Conservation (phyloP, 2,329 filamentous ascomycete genomes). For the Aspergillus brunneoviolaceus region DNA sequence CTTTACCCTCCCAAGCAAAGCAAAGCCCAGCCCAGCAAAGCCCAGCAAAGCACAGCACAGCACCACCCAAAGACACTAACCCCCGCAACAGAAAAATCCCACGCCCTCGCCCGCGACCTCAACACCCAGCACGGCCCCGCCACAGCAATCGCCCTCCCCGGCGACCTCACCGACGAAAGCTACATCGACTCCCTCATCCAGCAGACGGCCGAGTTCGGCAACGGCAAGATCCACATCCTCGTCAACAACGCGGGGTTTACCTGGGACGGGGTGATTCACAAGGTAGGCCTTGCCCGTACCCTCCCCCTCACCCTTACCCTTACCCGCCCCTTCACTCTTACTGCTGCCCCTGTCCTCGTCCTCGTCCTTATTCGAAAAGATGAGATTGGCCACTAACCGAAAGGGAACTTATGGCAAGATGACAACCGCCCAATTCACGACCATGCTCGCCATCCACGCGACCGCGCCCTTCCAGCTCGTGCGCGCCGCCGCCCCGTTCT, state of each 20-base stretch:
- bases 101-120: constrained; percentile 68
- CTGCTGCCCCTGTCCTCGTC: too few species aligned
- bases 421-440: constrained; percentile 88
- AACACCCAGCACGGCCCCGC: constrained; percentile 58
- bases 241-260: constrained; percentile 92
- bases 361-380: too few species aligned
- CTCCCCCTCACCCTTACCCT: too few species aligned
- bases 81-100: constrained; percentile 60
- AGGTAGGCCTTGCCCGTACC: constrained; percentile 45
- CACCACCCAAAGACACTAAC: neutral
- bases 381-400: too few species aligned
- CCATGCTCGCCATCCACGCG: constrained; percentile 78
- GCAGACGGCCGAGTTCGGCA: constrained; percentile 74
- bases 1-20: too few species aligned
- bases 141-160: constrained; percentile 69
- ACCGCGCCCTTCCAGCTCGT: constrained; percentile 84
- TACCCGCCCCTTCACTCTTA: neutral
- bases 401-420: constrained; percentile 46
- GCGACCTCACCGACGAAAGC: constrained; percentile 70
- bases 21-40: too few species aligned
- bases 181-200: constrained; percentile 73
- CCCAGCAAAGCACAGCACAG: too few species aligned
- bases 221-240: constrained; percentile 85
- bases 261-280: constrained; percentile 91
- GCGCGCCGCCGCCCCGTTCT: constrained; percentile 77